Conservation (phyloP, 371 early-diverging fungal genomes). For the Umbelopsis sp. region DNA sequence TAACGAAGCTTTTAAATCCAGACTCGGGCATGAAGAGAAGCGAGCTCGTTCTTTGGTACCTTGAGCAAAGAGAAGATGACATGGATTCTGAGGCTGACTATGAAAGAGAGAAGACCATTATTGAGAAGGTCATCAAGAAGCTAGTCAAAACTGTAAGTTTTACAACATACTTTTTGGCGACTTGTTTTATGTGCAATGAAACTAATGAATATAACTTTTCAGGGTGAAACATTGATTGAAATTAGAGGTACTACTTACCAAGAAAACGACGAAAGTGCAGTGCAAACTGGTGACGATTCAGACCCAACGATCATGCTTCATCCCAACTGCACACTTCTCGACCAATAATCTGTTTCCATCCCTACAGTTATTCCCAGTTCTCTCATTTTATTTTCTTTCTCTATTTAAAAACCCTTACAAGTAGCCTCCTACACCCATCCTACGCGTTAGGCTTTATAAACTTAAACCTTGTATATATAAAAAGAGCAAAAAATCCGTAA, state of each 20-base stretch:
- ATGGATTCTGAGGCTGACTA: slow-evolving; percentile 76
- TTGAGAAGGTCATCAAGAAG: slow-evolving; percentile 80
- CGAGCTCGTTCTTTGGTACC: slow-evolving; percentile 84
- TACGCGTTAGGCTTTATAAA: neutral
- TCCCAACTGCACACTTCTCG: slow-evolving; percentile 57
- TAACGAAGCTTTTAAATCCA: slow-evolving; percentile 12
- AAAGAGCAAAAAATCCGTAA: no score
- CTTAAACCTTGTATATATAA: neutral
- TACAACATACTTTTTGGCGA: slow-evolving; percentile 5
- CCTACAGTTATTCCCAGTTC: neutral
- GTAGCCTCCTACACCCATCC: neutral
- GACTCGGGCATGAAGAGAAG: slow-evolving; percentile 66
- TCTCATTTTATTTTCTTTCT: neutral
- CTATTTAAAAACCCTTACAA: neutral
- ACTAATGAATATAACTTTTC: neutral
- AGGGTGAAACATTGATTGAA: slow-evolving; percentile 54
- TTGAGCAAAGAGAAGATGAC: slow-evolving; percentile 74
- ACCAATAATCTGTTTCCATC: slow-evolving; percentile 17
- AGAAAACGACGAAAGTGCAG: slow-evolving; percentile 25
- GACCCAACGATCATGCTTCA: slow-evolving; percentile 65
- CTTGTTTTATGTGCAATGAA: neutral
- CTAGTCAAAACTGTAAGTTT: slow-evolving; percentile 69
- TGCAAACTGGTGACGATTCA: slow-evolving; percentile 28
- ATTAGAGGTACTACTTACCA: slow-evolving; percentile 37
- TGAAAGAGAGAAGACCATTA: slow-evolving; percentile 63